Percentiles rank a stretch among this genome's conserved stretches.
phyloP scores from a whole-genome alignment of 2,329 filamentous ascomycete genomes.

The Tolypocladium inflatum region DNA sequence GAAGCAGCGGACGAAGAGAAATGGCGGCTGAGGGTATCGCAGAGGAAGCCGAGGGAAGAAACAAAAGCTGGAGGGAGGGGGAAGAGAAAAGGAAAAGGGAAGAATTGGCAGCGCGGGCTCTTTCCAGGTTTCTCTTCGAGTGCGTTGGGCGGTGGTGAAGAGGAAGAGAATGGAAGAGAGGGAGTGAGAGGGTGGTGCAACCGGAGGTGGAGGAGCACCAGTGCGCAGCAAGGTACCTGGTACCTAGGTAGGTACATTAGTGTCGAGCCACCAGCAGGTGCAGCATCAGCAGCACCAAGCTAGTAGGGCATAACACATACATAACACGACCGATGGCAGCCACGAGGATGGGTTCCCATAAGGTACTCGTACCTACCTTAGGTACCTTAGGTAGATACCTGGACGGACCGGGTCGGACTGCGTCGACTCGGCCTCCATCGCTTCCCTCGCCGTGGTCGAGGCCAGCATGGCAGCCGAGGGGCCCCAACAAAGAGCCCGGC shows the following conservation, averaged over 20 bases:
- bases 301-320: not conserved
- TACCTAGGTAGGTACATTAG: no score
- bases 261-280: not conserved
- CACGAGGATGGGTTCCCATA: not conserved
- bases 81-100: slow-evolving; percentile 6
- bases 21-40: slow-evolving; percentile 7
- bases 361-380: no score
- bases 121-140: slow-evolving; percentile 7
- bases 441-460: not conserved
- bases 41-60: slow-evolving; percentile 1
- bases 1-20: slow-evolving; percentile 7
- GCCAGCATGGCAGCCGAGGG: not conserved
- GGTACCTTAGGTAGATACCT: no score
- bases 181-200: slow-evolving; percentile 10
- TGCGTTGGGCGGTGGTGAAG: slow-evolving; percentile 3
- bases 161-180: slow-evolving; percentile 6
- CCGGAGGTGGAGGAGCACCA: not conserved
- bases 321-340: not conserved
- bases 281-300: not conserved
- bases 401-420: not conserved
- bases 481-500: not conserved
- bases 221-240: no score
- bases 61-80: slow-evolving; percentile 4
- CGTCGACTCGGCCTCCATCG: not conserved
- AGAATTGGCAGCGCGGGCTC: slow-evolving; percentile 6